A percentile compares a stretch with the other conserved stretches of the same genome.
phyloP scores from a whole-genome alignment of 805 yeast species.

The Metschnikowia koreensis region DNA sequence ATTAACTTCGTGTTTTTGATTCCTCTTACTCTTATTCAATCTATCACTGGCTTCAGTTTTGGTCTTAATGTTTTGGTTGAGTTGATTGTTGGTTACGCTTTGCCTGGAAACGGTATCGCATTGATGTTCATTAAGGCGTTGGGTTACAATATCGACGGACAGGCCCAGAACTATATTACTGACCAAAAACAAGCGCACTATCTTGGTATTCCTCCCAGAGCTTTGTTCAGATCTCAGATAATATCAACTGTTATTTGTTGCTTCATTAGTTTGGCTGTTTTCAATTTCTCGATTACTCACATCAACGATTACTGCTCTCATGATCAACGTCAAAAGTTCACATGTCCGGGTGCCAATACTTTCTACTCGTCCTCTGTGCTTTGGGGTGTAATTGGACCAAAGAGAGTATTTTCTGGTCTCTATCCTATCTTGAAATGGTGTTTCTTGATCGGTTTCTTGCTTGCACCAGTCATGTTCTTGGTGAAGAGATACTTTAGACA shows the following conservation, averaged over 20 bases:
- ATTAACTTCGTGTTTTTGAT: constrained; percentile 39
- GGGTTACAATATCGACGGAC: constrained; percentile 48
- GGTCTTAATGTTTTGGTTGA: constrained; percentile 44
- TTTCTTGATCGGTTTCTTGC: constrained; percentile 38
- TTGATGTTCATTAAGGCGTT: constrained; percentile 48
- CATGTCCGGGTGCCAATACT: constrained; percentile 41
- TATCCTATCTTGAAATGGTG: constrained; percentile 18
- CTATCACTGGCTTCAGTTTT: constrained; percentile 36
- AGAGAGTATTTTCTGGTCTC: constrained; percentile 17
- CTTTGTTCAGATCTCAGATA: constrained; percentile 42
- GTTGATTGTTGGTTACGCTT: constrained; percentile 42
- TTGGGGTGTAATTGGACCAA: constrained; percentile 43
- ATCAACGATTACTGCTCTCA: constrained; percentile 35
- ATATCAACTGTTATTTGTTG: constrained; percentile 40
- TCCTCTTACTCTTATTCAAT: constrained; percentile 39
- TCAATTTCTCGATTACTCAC: constrained; percentile 40
- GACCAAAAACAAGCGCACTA: constrained; percentile 45
- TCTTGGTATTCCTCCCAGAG: constrained; percentile 40
- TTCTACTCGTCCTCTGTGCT: constrained; percentile 43
- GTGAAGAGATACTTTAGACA: constrained; percentile 36
- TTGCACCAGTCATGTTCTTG: constrained; percentile 36
- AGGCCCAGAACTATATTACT: constrained; percentile 47
- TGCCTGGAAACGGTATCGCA: constrained; percentile 48
- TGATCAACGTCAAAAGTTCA: constrained; percentile 28
- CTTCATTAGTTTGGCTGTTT: constrained; percentile 39